phyloP scores from a whole-genome alignment of 225 moss, liverwort and hornwort genomes.

The Antitrichia curtipendula region DNA sequence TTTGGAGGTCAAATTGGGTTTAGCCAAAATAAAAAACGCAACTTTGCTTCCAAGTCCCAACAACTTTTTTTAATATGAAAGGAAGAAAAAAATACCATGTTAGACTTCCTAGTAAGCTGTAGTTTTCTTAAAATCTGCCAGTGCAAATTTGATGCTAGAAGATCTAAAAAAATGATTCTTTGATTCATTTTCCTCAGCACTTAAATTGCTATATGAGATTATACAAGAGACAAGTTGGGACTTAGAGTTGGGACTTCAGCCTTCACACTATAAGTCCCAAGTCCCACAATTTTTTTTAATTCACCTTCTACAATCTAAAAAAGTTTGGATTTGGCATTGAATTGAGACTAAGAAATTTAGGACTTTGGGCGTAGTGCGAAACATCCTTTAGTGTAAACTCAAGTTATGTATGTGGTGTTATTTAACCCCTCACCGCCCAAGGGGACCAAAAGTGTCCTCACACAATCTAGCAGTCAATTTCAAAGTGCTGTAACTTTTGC shows the following conservation, averaged over 20 bases:
- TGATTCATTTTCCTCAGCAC: too few relatives aligned
- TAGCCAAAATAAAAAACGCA: background rate
- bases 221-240: background rate
- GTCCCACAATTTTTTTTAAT: background rate
- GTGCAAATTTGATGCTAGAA: background rate
- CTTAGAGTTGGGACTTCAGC: background rate
- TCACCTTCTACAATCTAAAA: background rate
- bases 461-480: too few relatives aligned
- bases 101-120: accelerated
- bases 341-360: accelerated
- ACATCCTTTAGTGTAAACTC: accelerated
- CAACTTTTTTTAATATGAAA: background rate
- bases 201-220: accelerated
- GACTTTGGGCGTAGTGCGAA: accelerated
- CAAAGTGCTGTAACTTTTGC: too few relatives aligned
- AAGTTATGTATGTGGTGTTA: background rate
- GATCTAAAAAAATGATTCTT: background rate
- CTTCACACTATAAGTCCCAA: background rate
- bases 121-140: background rate
- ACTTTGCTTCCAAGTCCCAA: accelerated
- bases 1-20: accelerated
- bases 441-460: too few relatives aligned
- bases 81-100: background rate
- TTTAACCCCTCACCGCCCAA: too few relatives aligned
- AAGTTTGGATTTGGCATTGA: background rate